Evolutionary conservation across 2,329 filamentous ascomycete genomes (phyloP).

Genomic region (Fusarium illudens): DNA sequence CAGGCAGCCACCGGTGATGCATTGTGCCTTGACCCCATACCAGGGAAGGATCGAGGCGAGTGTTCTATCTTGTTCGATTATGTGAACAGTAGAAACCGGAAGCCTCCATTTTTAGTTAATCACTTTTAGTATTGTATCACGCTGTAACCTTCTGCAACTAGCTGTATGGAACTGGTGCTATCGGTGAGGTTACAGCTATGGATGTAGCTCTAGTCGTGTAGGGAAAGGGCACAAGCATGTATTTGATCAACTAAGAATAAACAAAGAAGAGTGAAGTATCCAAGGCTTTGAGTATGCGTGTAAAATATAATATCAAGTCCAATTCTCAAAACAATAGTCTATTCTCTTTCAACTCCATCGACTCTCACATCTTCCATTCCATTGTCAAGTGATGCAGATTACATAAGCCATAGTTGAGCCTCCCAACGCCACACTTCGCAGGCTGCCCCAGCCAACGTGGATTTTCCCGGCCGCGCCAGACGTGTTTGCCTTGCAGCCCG

Average conservation of each 20-base stretch:
- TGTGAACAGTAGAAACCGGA: background rate
- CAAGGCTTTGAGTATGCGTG: background rate
- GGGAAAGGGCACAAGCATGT: background rate
- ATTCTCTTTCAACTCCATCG: background rate
- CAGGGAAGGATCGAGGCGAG: background rate
- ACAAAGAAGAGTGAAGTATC: too few relatives aligned
- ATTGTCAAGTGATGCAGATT: too few relatives aligned
- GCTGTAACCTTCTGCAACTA: background rate
- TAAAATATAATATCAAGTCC: background rate
- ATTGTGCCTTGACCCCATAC: background rate
- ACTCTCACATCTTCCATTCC: background rate
- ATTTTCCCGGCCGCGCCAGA: conserved; percentile 50
- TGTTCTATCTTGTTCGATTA: background rate
- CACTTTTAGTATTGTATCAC: background rate
- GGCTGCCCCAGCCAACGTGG: conserved; percentile 33
- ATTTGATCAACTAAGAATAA: background rate
- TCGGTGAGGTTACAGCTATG: background rate
- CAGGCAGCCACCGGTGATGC: conserved; percentile 17
- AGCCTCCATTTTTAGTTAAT: background rate
- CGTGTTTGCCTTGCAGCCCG: conserved; percentile 52
- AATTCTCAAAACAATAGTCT: background rate
- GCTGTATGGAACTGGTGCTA: background rate
- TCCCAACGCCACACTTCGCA: conserved; percentile 24
- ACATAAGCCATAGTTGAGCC: conserved; percentile 10
- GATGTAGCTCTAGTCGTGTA: background rate